phyloP scores from a whole-genome alignment of 305 asterid genomes.

The Plantago coronopus region DNA sequence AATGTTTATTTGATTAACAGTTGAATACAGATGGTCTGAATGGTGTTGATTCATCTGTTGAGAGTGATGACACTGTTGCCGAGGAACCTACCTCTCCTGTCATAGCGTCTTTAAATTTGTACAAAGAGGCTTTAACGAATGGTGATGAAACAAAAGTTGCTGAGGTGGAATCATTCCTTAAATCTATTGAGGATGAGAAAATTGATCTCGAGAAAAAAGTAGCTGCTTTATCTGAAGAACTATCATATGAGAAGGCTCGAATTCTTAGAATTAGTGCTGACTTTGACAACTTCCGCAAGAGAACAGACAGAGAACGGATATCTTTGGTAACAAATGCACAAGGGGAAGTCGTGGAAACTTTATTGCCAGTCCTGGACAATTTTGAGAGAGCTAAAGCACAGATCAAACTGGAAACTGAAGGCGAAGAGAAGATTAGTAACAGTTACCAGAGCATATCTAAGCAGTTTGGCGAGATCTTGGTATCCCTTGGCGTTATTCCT shows the following conservation, averaged over 20 bases:
- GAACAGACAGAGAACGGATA: slow-evolving; percentile 61
- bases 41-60: slow-evolving; percentile 35
- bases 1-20: slow-evolving; percentile 33
- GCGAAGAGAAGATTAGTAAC: slow-evolving; percentile 66
- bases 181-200: slow-evolving; percentile 62
- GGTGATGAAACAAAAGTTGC: slow-evolving; percentile 53
- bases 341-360: slow-evolving; percentile 78
- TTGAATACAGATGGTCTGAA: slow-evolving; percentile 34
- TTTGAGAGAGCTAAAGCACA: slow-evolving; percentile 83
- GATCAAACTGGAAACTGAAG: slow-evolving; percentile 72
- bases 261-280: slow-evolving; percentile 80
- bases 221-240: slow-evolving; percentile 46
- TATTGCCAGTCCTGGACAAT: slow-evolving; percentile 75
- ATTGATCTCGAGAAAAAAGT: slow-evolving; percentile 46
- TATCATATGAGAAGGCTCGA: slow-evolving; percentile 53
- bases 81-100: slow-evolving; percentile 47
- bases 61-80: slow-evolving; percentile 34
- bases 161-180: slow-evolving; percentile 53
- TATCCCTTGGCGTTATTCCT: slow-evolving; percentile 65
- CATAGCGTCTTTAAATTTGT: slow-evolving; percentile 44
- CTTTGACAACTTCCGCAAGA: slow-evolving; percentile 72
- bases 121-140: slow-evolving; percentile 63
- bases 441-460: slow-evolving; percentile 84
- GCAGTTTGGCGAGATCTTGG: slow-evolving; percentile 74
- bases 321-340: slow-evolving; percentile 66